Base-by-base conservation (phyloP, 805 yeast genomes). In the Saturnispora serradocipensis region DNA sequence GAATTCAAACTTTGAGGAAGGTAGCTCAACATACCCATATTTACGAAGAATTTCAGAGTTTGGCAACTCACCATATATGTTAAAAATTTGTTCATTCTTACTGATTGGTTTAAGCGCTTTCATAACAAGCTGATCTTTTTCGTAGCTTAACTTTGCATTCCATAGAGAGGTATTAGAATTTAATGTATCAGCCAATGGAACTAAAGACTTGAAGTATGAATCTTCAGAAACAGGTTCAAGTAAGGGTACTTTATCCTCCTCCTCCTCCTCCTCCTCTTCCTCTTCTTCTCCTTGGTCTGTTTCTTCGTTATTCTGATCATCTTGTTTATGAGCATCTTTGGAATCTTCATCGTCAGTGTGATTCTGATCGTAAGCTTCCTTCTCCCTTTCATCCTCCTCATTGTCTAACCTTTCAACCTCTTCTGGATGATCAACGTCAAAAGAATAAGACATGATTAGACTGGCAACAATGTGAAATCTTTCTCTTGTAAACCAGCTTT, bases 1-100 rank as follows among this genome's bases (percentile, higher is more conserved):
- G 60, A 86, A 84, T 64, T 91, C 98, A 62, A 72, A 79, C 45
- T 76, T 78, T 2, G 93, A 84, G 0, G 88, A 87, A 20, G 72
- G 73, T 35, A 63, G 50, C 67, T 90, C 97, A 25, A 88, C 93
- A 60, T 87, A 91, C 0, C 99, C 99, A 59, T 91, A 91, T 52
- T 96, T 76, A 60, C 99, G 77, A 51, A 93, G 71, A 32, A 93
- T 74, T 61, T 93, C 98, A n/a, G 91, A 72, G 64, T 90, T 91
- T 36, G 97, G 93, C 57, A 86, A 82, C 44, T 89, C 93, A 1
- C 96, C 95, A 64, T 93, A 91, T 0, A 88, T 84, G 67, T 91
- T 91, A 67, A 78, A 90, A 4, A 91, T 72, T 63, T 93, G 98
- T 32, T 80, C 84, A 3, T 86, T 89, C 35, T 68, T 68, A 5